Conservation (phyloP, 2,329 filamentous ascomycete species). For the Diaporthe sp. region DNA sequence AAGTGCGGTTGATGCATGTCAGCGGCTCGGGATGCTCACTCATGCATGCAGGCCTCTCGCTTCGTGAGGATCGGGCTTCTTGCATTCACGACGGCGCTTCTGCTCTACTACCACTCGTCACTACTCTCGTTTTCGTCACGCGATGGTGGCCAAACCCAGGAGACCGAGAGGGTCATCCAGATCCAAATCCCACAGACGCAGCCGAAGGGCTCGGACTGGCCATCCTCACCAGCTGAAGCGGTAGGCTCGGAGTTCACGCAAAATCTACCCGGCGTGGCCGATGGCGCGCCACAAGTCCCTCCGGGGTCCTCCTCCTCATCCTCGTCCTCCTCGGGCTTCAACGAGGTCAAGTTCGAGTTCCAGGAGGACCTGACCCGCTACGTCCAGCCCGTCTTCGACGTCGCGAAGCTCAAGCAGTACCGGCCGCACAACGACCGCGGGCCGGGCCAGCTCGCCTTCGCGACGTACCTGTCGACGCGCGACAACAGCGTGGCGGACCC, state of each 20-base stretch:
- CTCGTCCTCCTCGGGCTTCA: conserved; percentile 18
- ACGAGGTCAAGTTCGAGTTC: conserved; percentile 37
- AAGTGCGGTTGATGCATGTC: background rate
- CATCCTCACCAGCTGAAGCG: conserved; percentile 6
- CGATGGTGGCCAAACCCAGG: background rate
- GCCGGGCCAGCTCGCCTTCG: conserved; percentile 35
- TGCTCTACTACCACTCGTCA: conserved; percentile 35
- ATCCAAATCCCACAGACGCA: conserved; percentile 6
- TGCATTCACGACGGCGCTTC: conserved; percentile 34
- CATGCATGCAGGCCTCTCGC: conserved; percentile 28
- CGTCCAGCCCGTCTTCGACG: conserved; percentile 30
- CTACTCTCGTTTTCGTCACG: conserved; percentile 26
- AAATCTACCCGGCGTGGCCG: background rate
- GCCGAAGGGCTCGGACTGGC: conserved; percentile 13
- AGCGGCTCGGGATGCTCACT: conserved; percentile 17
- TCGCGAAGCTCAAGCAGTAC: conserved; percentile 36
- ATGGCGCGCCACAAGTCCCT: background rate
- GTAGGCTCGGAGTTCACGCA: background rate
- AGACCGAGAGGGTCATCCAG: conserved; percentile 17
- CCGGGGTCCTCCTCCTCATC: background rate
- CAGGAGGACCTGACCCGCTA: conserved; percentile 35
- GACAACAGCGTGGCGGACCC: conserved; percentile 37
- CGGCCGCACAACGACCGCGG: conserved; percentile 37
- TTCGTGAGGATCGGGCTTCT: conserved; percentile 34
- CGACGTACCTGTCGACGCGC: conserved; percentile 38